Evolutionary conservation across 352 stramenopile genomes (phyloP).

Genomic region (Globisporangium emineosum): DNA sequence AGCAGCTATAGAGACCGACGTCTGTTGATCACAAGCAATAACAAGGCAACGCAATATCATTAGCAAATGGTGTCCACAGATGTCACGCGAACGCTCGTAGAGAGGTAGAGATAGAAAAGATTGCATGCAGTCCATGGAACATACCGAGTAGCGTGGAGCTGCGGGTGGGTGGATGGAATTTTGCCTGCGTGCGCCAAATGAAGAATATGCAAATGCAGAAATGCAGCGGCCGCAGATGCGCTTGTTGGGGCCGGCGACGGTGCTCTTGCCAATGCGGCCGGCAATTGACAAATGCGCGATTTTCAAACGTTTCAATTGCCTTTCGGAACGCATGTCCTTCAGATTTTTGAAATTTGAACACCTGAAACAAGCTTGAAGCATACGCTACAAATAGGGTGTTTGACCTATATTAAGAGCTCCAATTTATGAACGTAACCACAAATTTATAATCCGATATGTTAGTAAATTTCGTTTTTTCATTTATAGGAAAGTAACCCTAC

Average conservation of each 20-base stretch:
- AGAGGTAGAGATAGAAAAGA: background rate
- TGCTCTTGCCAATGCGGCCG: background rate
- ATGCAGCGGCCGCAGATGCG: background rate
- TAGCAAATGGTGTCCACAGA: background rate
- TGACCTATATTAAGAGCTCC: too few relatives aligned
- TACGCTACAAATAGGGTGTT: too few relatives aligned
- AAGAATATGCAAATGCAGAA: slow-evolving; percentile 8
- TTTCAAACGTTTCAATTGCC: slow-evolving; percentile 12
- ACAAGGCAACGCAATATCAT: background rate
- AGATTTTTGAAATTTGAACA: slow-evolving; percentile 12
- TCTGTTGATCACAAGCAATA: background rate
- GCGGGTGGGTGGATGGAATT: background rate
- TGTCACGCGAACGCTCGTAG: background rate
- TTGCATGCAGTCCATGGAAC: background rate
- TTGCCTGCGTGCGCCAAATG: background rate
- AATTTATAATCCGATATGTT: too few relatives aligned
- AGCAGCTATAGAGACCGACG: background rate
- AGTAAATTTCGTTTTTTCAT: too few relatives aligned
- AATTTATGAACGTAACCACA: too few relatives aligned
- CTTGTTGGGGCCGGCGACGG: background rate
- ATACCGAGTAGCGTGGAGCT: background rate
- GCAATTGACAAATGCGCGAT: slow-evolving; percentile 6
- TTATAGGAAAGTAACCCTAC: too few relatives aligned
- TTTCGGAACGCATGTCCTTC: background rate
- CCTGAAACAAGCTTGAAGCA: too few relatives aligned